Evolutionary conservation across 805 yeast species (phyloP).

Genomic region (Lipomyces sp.): DNA sequence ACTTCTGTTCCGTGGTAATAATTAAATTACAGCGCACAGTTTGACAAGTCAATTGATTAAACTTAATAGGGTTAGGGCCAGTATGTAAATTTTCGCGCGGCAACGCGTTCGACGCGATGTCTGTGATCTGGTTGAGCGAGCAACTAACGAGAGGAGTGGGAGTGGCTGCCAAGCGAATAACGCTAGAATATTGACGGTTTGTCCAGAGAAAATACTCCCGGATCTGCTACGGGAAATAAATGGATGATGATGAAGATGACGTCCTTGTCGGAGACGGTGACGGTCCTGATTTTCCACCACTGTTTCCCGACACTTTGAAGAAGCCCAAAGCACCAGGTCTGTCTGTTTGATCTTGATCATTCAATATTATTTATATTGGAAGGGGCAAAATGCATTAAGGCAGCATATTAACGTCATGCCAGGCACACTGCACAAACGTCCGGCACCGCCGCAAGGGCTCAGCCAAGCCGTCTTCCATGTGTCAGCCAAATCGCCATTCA

Average conservation of each 20-base stretch:
- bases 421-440: conserved; percentile 5
- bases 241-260: conserved; percentile 2
- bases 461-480: conserved; percentile 18
- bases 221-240: too few relatives aligned
- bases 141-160: background rate
- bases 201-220: too few relatives aligned
- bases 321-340: conserved; percentile 7
- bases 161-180: background rate
- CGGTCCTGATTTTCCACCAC: conserved; percentile 2
- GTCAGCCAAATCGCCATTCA: conserved; percentile 31
- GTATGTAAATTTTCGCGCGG: background rate
- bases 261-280: background rate
- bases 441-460: background rate
- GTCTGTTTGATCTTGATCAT: background rate
- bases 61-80: background rate
- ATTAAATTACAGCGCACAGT: too few relatives aligned
- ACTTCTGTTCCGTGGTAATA: too few relatives aligned
- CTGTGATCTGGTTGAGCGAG: background rate
- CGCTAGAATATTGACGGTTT: background rate
- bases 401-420: background rate
- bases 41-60: too few relatives aligned
- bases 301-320: background rate
- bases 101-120: background rate
- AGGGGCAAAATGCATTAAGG: too few relatives aligned
- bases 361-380: background rate